Base-by-base conservation (phyloP, 345 rosid genomes). In the Cardiospermum halicacabum region DNA sequence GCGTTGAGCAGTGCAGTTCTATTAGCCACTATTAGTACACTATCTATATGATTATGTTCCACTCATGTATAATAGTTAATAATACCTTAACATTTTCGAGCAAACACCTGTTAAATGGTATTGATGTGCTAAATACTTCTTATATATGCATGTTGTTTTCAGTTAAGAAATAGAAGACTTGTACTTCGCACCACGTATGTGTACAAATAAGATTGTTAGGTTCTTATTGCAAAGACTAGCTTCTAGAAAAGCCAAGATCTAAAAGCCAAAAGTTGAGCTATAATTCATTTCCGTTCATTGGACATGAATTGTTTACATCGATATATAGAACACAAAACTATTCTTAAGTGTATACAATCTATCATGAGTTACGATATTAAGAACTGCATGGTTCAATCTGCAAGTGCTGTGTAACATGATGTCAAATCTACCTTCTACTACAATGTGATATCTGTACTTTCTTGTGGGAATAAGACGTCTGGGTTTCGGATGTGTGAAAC, bases 401-500 rank as follows among this genome's bases (percentile, higher is more conserved):
- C 16, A 28, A 9, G 25, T 9, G 10, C 28, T 22, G 3, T 26
- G 45, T 70, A 48, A 12, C 22, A 11, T 42, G 72, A n/a, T n/a
- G n/a, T n/a, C n/a, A n/a, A n/a, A n/a, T n/a, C n/a, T n/a, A n/a
- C n/a, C n/a, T n/a, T n/a, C n/a, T n/a, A n/a, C 65, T 65, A 48
- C 57, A 48, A 3, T 49, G 28, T 36, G 58, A 58, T 27, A 39
- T 50, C 15, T 47, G 24, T 11, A 68, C 19, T 64, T 64, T 75
- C 78, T 53, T 72, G 61, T 28, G 73, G 77, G 69, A 85, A 64
- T 18, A 75, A 53, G 64, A 87, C 67, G 59, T 85, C 66, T n/a
- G 85, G 80, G 60, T 85, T 88, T 72, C 97, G 78, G 27, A 66
- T 47, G 63, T 73, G 77, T 21, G 78, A 58, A 65, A 69, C n/a